These are phyloP conservation scores for Solanum corneliomulleri DNA, from an alignment of 257 asterid genomes.

Conservation along the genomic window DNA sequence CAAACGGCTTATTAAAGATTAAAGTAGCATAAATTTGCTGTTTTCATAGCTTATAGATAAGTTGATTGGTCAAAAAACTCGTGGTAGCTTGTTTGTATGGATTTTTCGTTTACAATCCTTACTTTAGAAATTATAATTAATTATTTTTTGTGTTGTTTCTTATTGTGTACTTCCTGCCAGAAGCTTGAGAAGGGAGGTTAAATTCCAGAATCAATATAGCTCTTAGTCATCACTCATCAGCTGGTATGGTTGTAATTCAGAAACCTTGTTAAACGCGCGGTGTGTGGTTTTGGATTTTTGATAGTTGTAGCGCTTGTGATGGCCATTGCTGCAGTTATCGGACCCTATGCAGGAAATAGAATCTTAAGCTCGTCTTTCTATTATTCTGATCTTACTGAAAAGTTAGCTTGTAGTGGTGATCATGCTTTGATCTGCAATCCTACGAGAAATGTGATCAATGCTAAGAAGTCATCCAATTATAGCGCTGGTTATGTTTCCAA, in stretches of 20 bases:
- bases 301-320: conserved; percentile 15
- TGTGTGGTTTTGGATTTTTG: conserved; percentile 12
- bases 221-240: background rate
- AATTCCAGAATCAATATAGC: background rate
- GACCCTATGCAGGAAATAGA: conserved; percentile 64
- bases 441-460: conserved; percentile 18
- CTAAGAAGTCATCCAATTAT: conserved; percentile 33
- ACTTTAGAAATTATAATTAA: background rate
- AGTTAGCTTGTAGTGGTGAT: conserved; percentile 25
- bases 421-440: conserved; percentile 19
- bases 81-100: background rate
- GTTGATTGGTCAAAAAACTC: background rate
- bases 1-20: background rate
- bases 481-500: conserved; percentile 16
- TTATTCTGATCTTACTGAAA: conserved; percentile 58
- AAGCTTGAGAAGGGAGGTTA: background rate
- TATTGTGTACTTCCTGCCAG: background rate
- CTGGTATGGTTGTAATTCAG: background rate
- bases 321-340: conserved; percentile 77
- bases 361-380: conserved; percentile 39
- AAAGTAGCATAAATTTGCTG: background rate
- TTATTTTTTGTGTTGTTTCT: background rate
- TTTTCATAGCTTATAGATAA: background rate
- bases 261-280: conserved; percentile 11
- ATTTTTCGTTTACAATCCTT: background rate